Conservation (phyloP, 2,329 filamentous ascomycete genomes). For the Xylariomycetidae sp. region DNA sequence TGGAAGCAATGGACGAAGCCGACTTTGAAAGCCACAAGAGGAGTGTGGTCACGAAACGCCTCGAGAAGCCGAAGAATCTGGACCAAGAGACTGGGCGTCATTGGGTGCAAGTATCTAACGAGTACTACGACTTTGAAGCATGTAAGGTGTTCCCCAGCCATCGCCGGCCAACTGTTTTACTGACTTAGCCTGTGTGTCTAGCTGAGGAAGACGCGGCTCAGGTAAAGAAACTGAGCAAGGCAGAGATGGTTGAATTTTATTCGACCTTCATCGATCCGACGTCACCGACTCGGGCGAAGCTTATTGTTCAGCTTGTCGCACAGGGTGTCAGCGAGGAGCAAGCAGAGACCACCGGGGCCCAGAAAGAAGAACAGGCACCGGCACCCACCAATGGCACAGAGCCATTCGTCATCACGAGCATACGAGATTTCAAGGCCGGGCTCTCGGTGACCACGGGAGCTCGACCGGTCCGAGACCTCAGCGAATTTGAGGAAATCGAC, state of each 20-base stretch:
- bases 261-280: constrained; percentile 66
- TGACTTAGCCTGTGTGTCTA: too few species aligned
- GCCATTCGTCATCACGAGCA: constrained; percentile 65
- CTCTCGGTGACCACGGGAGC: constrained; percentile 69
- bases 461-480: constrained; percentile 65
- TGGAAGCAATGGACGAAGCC: constrained; percentile 70
- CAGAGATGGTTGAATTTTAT: constrained; percentile 76
- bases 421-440: constrained; percentile 72
- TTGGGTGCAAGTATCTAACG: constrained; percentile 78
- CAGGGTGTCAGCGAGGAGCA: constrained; percentile 46
- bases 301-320: constrained; percentile 77
- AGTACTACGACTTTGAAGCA: constrained; percentile 85
- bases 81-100: constrained; percentile 75
- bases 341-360: constrained; percentile 35
- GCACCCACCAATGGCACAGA: constrained; percentile 41
- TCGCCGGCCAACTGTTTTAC: too few species aligned
- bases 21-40: constrained; percentile 90
- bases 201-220: constrained; percentile 70
- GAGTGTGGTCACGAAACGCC: constrained; percentile 76
- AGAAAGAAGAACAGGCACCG: constrained; percentile 26
- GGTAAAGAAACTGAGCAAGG: constrained; percentile 69
- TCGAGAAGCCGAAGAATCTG: constrained; percentile 91
- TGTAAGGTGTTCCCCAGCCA: constrained; percentile 56
- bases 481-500: constrained; percentile 79
- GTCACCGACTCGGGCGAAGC: constrained; percentile 70